These are phyloP conservation scores for Phytomonas serpens DNA, from an alignment of 208 protist species.

Conservation along the genomic window DNA sequence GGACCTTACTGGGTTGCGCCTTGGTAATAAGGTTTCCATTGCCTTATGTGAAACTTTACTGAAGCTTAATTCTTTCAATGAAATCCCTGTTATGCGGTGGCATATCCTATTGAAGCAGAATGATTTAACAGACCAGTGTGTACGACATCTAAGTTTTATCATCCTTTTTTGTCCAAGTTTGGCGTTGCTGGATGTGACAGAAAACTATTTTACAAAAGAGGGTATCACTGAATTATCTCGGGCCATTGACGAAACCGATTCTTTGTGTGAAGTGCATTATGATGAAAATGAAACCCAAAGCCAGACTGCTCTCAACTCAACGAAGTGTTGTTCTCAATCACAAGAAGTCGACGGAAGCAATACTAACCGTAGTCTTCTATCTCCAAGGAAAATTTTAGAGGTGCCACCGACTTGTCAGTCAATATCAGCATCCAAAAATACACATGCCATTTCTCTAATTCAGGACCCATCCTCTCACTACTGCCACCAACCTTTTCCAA, in stretches of 20 bases:
- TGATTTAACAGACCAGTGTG: slow-evolving; percentile 32
- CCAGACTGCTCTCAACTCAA: background rate
- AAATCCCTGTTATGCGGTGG: slow-evolving; percentile 20
- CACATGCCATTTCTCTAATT: background rate
- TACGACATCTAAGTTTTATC: slow-evolving; percentile 44
- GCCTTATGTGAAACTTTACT: slow-evolving; percentile 54
- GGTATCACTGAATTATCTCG: slow-evolving; percentile 18
- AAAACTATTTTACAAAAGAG: slow-evolving; percentile 23
- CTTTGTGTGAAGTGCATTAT: slow-evolving; percentile 22
- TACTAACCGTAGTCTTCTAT: background rate
- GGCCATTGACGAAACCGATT: slow-evolving; percentile 14
- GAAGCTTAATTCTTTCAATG: slow-evolving; percentile 21
- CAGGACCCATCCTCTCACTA: background rate
- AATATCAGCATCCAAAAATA: background rate
- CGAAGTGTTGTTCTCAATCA: background rate
- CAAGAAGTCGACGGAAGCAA: background rate
- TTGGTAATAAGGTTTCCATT: slow-evolving; percentile 46
- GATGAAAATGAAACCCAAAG: slow-evolving; percentile 3
- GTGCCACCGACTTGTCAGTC: background rate
- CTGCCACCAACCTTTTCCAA: background rate
- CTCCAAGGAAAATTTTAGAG: background rate
- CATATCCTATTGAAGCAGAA: slow-evolving; percentile 31
- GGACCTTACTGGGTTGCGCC: slow-evolving; percentile 8
- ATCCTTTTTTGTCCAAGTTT: slow-evolving; percentile 28
- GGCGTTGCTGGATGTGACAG: slow-evolving; percentile 25